Evolutionary conservation across 2,329 filamentous ascomycete genomes (phyloP).

Genomic region (Fusarium chlamydosporum): DNA sequence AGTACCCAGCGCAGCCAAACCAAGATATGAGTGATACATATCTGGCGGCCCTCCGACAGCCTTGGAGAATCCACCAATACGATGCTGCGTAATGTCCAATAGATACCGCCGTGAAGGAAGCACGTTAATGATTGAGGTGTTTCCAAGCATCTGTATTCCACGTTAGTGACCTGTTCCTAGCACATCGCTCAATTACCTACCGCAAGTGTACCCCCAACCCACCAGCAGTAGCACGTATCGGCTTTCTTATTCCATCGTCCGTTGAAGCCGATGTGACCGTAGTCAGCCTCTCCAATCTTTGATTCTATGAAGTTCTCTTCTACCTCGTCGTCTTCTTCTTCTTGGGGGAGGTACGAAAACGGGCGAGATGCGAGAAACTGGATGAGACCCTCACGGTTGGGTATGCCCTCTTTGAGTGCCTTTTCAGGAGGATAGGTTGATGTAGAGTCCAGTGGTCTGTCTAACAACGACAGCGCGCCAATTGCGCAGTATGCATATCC

Average conservation of each 20-base stretch:
- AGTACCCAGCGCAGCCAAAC: conserved; percentile 82
- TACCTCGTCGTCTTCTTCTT: conserved; percentile 63
- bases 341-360: conserved; percentile 68
- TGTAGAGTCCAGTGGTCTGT: conserved; percentile 64
- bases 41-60: conserved; percentile 76
- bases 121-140: conserved; percentile 70
- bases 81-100: conserved; percentile 86
- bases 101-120: conserved; percentile 80
- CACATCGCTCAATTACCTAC: conserved; percentile 50
- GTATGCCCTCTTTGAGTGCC: conserved; percentile 56
- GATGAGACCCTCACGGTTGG: conserved; percentile 53
- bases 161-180: conserved; percentile 3
- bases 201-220: conserved; percentile 78
- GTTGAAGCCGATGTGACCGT: conserved; percentile 80
- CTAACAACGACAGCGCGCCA: conserved; percentile 81
- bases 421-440: conserved; percentile 33
- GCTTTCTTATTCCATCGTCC: conserved; percentile 91
- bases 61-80: conserved; percentile 87
- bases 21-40: conserved; percentile 91
- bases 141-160: conserved; percentile 68
- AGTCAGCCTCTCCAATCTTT: conserved; percentile 53
- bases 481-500: conserved; percentile 94
- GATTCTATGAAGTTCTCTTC: conserved; percentile 58
- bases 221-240: conserved; percentile 97
- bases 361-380: conserved; percentile 76